A percentile compares a stretch with the other conserved stretches of the same genome.
Conservation (phyloP, 169 alveolate species). For the Cryptosporidium ubiquitum region DNA sequence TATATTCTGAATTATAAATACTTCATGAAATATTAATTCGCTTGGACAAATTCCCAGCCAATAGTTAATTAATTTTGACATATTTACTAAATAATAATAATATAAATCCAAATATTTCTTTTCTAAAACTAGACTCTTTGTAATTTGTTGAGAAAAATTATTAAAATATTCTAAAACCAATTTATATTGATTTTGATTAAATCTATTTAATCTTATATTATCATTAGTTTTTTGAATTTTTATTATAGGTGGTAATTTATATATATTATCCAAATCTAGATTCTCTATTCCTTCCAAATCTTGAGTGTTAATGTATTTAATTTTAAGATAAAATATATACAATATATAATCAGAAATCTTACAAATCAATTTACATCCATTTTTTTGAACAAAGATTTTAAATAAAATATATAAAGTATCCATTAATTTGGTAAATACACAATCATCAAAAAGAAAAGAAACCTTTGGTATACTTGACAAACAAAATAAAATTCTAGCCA, state of each 20-base stretch:
- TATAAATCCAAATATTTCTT: conserved; percentile 13
- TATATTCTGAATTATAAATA: conserved; percentile 7
- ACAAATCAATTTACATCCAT: background rate
- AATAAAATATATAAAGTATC: conserved; percentile 2
- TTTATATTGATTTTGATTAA: background rate
- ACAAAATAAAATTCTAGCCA: conserved; percentile 12
- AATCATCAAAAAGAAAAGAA: conserved; percentile 9
- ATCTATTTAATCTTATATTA: background rate
- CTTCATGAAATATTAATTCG: background rate
- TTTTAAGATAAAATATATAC: conserved; percentile 11
- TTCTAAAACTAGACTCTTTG: conserved; percentile 7
- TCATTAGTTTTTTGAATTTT: background rate
- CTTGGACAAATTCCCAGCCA: conserved; percentile 19
- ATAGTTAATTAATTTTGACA: conserved; percentile 20
- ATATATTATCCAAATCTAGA: background rate
- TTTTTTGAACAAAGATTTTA: background rate
- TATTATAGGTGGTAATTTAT: background rate
- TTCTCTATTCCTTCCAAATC: background rate
- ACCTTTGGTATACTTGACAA: background rate
- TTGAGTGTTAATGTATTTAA: background rate
- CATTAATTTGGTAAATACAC: background rate
- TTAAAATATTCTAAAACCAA: background rate
- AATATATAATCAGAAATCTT: conserved; percentile 4
- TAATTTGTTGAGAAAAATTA: background rate
- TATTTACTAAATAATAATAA: conserved; percentile 14